A percentile compares a stretch with the other conserved stretches of the same genome.
These are phyloP conservation scores for Cicer yamashitae DNA, from an alignment of 306 rosid genomes.

Conservation along the genomic window DNA sequence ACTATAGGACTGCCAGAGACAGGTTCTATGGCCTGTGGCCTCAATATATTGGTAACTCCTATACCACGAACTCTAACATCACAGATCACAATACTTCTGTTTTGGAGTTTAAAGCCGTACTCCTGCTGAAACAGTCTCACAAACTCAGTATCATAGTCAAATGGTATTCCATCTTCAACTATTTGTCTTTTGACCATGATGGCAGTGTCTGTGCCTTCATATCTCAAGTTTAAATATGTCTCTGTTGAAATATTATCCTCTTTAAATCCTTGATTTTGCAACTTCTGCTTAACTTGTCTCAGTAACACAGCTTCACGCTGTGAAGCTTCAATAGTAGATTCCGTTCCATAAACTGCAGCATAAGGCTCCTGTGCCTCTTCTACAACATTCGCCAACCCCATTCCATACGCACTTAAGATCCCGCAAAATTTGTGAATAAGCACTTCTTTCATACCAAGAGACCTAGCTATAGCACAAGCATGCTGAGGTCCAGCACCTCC, in stretches of 20 bases:
- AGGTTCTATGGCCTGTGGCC: constrained; percentile 63
- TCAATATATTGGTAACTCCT: constrained; percentile 89
- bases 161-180: constrained; percentile 51
- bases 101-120: constrained; percentile 81
- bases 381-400: constrained; percentile 98
- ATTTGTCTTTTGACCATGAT: constrained; percentile 76
- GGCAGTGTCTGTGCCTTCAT: constrained; percentile 95
- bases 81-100: constrained; percentile 73
- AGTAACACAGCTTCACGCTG: constrained; percentile 66
- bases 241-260: constrained; percentile 70
- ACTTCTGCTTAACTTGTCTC: constrained; percentile 71
- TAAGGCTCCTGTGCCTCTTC: constrained; percentile 96
- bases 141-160: constrained; percentile 75
- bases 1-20: constrained; percentile 58
- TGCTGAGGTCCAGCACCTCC: constrained; percentile 99
- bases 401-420: constrained; percentile 93
- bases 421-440: constrained; percentile 90
- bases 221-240: constrained; percentile 85
- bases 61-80: constrained; percentile 86
- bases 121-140: constrained; percentile 77
- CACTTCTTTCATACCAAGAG: constrained; percentile 92
- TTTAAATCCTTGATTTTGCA: constrained; percentile 76
- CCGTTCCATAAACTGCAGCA: constrained; percentile 69
- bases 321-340: constrained; percentile 67
- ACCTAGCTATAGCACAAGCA: constrained; percentile 96